These are phyloP conservation scores for Dictyostelium brefeldianum DNA, from an alignment of 78 protist genomes.

Conservation along the genomic window DNA sequence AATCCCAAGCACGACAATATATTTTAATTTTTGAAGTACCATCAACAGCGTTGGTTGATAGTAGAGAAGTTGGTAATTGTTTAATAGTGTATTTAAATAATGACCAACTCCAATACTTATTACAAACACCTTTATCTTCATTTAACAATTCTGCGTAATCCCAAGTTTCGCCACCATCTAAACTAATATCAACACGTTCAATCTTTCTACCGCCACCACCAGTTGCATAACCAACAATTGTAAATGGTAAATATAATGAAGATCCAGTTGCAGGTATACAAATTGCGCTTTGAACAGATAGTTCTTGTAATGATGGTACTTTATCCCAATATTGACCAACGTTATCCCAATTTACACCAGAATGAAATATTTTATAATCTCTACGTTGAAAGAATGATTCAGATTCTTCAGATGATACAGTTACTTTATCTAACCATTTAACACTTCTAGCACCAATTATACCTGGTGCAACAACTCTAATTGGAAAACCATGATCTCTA, in stretches of 20 bases:
- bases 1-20: slow-evolving; percentile 75
- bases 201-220: slow-evolving; percentile 94
- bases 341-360: slow-evolving; percentile 64
- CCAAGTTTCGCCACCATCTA: slow-evolving; percentile 92
- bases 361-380: slow-evolving; percentile 89
- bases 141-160: slow-evolving; percentile 53
- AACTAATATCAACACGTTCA: slow-evolving; percentile 93
- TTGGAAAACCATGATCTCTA: slow-evolving; percentile 94
- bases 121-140: slow-evolving; percentile 40
- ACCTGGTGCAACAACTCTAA: slow-evolving; percentile 96
- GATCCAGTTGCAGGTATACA: slow-evolving; percentile 57
- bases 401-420: slow-evolving; percentile 59
- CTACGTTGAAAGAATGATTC: slow-evolving; percentile 89
- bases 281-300: slow-evolving; percentile 89
- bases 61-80: slow-evolving; percentile 30
- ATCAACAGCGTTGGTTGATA: neutral
- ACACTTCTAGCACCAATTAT: slow-evolving; percentile 93
- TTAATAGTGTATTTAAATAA: slow-evolving; percentile 71
- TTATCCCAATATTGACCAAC: slow-evolving; percentile 52
- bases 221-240: slow-evolving; percentile 86
- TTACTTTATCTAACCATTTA: slow-evolving; percentile 91
- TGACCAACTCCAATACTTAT: slow-evolving; percentile 93
- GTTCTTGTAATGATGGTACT: slow-evolving; percentile 85
- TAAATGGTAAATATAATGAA: slow-evolving; percentile 53
- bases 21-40: neutral